phyloP scores from a whole-genome alignment of 139 green algal species.

The Chlamydomonas urium region DNA sequence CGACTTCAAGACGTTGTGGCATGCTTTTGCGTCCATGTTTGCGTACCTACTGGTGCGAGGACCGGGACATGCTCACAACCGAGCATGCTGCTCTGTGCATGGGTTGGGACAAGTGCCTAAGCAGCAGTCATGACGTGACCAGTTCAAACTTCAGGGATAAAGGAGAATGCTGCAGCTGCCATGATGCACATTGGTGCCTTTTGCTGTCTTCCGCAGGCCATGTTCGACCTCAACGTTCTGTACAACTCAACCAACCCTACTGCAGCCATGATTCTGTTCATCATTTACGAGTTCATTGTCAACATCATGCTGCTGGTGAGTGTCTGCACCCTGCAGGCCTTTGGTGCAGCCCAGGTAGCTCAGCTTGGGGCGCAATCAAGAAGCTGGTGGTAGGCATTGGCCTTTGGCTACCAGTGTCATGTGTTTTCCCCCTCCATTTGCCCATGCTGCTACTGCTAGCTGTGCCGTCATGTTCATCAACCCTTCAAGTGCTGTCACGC shows the following conservation, averaged over 20 bases:
- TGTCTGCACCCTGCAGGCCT: not conserved
- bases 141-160: not conserved
- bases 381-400: too few species aligned
- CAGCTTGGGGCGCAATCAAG: too few species aligned
- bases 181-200: slow-evolving; percentile 1
- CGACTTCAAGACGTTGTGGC: slow-evolving; percentile 33
- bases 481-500: too few species aligned
- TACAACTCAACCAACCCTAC: slow-evolving; percentile 52
- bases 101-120: too few species aligned
- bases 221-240: slow-evolving; percentile 51
- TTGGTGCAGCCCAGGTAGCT: too few species aligned
- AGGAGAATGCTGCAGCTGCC: too few species aligned
- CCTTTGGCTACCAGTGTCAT: too few species aligned
- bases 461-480: too few species aligned
- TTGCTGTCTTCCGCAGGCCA: slow-evolving; percentile 19
- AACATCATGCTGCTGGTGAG: slow-evolving; percentile 45
- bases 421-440: too few species aligned
- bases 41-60: slow-evolving; percentile 19
- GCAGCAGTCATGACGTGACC: not conserved
- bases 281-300: slow-evolving; percentile 43
- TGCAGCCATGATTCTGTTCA: slow-evolving; percentile 54
- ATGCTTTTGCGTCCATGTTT: slow-evolving; percentile 38
- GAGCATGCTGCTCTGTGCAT: too few species aligned
- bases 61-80: not conserved
- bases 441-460: too few species aligned